Conservation (phyloP, 140 eudicot genomes). For the Stevia rebaudiana region DNA sequence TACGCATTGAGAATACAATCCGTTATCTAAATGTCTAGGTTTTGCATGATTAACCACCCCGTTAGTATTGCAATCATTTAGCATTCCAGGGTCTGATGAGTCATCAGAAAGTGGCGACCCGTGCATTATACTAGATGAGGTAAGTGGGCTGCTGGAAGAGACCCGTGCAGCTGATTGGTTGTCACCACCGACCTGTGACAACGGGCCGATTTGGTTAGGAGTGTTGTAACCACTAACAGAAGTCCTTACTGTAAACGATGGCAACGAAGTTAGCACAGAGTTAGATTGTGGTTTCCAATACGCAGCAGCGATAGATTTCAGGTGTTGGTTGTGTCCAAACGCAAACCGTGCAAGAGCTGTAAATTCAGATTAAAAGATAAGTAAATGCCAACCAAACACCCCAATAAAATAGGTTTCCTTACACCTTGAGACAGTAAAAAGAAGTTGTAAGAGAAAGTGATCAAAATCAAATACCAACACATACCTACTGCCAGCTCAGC, state of each 20-base stretch:
- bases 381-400: background rate
- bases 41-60: slow-evolving; percentile 60
- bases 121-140: slow-evolving; percentile 78
- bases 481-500: slow-evolving; percentile 96
- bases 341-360: slow-evolving; percentile 96
- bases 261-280: slow-evolving; percentile 54
- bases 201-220: slow-evolving; percentile 75
- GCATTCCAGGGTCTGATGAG: slow-evolving; percentile 78
- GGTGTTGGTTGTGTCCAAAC: slow-evolving; percentile 84
- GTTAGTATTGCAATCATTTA: slow-evolving; percentile 48
- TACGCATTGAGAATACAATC: slow-evolving; percentile 75
- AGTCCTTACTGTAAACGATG: slow-evolving; percentile 48
- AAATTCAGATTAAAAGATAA: background rate
- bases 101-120: slow-evolving; percentile 96
- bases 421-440: too few species aligned
- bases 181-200: slow-evolving; percentile 62
- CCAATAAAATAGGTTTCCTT: too few species aligned
- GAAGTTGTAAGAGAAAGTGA: background rate
- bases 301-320: slow-evolving; percentile 84
- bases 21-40: slow-evolving; percentile 66
- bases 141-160: slow-evolving; percentile 82
- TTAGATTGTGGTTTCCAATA: slow-evolving; percentile 78
- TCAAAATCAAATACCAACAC: slow-evolving; percentile 9
- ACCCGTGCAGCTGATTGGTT: slow-evolving; percentile 47
- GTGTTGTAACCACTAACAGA: slow-evolving; percentile 67